Base-by-base conservation (phyloP, 805 yeast genomes). In the Metschnikowia proteae region DNA sequence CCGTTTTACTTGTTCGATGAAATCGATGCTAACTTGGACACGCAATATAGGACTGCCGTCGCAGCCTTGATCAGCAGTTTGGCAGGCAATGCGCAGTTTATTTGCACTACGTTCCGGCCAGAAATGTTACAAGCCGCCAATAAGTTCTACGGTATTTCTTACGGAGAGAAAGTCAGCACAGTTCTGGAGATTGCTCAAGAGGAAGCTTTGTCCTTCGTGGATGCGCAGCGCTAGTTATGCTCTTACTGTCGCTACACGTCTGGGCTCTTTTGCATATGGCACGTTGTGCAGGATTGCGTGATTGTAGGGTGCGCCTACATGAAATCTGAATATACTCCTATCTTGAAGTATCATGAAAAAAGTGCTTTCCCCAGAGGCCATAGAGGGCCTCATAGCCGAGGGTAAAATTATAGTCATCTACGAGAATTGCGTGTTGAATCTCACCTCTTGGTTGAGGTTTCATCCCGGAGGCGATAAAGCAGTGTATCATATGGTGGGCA, bases 1-100 rank as follows among this genome's bases (percentile, higher is more conserved):
- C 97, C 98, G 43, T 94, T 94, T 65, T 94, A 94, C 63, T 68
- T 94, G 41, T 92, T 94, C 66, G 99, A 94, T 67, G 99, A 94
- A 70, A 86, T 94, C 50, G 99, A 94, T 69, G 97, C 98, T 4
- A 94, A 92, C 58, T 74, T 94, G 53, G 99, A 94, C 67, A 81
- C 96, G 2, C 96, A 88, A 60, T 92, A 91, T 62, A 79, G 99
- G 59, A 79, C 87, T 0, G 81, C 96, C 0, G 96, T 94, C 22
- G 96, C 98, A 0, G 68, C 74, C 31, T 70, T 88, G 73, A 83
- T 94, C 47, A 75, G 80, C 55, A 75, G 79, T 32, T 67, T 91
- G 47, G 80, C 96, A 22, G 40, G 46, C 26, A 67, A 76, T 47
- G 96, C 95, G 10, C 99, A 94, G 66, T 94, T 92, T 61, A 89